Base-by-base conservation (phyloP, 495 filamentous ascomycete species). In the Penicillium riverlandense region DNA sequence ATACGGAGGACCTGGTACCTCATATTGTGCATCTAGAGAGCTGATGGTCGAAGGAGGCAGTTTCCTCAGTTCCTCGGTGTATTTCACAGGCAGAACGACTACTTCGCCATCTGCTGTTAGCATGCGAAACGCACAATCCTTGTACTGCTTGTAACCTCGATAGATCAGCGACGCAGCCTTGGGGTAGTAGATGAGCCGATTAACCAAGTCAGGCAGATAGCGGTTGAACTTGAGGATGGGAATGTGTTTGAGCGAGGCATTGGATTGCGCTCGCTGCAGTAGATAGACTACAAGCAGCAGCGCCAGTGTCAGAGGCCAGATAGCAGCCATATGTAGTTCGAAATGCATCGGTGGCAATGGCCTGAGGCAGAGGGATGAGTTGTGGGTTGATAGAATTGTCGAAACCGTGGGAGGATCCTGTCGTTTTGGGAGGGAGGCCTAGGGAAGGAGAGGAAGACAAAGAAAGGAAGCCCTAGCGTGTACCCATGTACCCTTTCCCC, bases 31-130 rank as follows among this genome's bases (percentile, higher is more conserved):
- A 42, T 62, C 50, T 27, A 66, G 8, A 14, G 56, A 50, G 38
- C 58, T 64, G 15, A 64, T n/a, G 12, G 46, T 43, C 1, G 44
- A 48, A 5, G 53, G 34, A 11, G 48, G 45, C 2, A 59, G 12
- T 15, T 47, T 34, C 29, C 49, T 52, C 2, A 68, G 41, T 35
- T 66, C 60, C 30, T 57, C 36, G 1, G 59, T 41, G 37, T 66
- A 68, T 15, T 50, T 60, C 2, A 41, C 41, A 2, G 65, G 62
- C 34, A 68, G 44, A 4, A 66, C 57, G 8, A 64, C 46, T 30
- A 66, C 22, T 38, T 66, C 65, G n/a, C 56, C 58, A 42, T 68
- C 62, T 7, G 52, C 43, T 6, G 59, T 64, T n/a, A 62, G 50
- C 16, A 68, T 44, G 5, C 60, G 54, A 35, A 61, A 67, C 3